Evolutionary conservation across 345 rosid genomes (phyloP).

Genomic region (Eutrema heterophyllum): DNA sequence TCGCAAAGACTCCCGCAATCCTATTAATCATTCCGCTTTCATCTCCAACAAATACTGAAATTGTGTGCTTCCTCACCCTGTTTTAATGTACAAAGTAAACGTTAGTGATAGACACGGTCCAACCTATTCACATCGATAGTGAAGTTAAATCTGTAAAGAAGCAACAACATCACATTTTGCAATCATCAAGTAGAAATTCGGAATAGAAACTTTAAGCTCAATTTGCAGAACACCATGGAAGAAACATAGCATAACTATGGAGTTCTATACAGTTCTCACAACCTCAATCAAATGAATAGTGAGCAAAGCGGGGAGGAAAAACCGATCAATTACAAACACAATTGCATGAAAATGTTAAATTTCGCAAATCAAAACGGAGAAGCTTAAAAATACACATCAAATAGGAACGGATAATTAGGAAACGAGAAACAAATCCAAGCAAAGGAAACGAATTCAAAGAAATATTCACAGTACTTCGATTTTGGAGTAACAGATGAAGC

Average conservation of each 20-base stretch:
- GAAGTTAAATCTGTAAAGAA: background rate
- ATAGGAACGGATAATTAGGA: background rate
- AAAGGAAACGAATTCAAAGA: background rate
- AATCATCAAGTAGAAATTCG: background rate
- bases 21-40: conserved; percentile 97
- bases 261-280: background rate
- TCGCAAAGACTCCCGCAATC: conserved; percentile 94
- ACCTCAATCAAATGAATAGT: background rate
- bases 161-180: background rate
- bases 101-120: background rate
- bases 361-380: background rate
- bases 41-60: conserved; percentile 94
- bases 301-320: background rate
- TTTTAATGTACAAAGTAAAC: background rate
- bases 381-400: background rate
- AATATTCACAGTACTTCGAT: conserved; percentile 32
- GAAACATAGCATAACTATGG: background rate
- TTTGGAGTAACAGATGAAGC: conserved; percentile 25
- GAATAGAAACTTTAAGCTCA: background rate
- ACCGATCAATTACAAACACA: background rate
- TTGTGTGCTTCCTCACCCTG: conserved; percentile 78
- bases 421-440: too few relatives aligned
- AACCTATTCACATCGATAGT: background rate
- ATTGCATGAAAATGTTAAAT: background rate
- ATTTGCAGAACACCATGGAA: background rate